These are phyloP conservation scores for Aspergillus viridinutans DNA, from an alignment of 2,329 filamentous ascomycete genomes.

Conservation along the genomic window DNA sequence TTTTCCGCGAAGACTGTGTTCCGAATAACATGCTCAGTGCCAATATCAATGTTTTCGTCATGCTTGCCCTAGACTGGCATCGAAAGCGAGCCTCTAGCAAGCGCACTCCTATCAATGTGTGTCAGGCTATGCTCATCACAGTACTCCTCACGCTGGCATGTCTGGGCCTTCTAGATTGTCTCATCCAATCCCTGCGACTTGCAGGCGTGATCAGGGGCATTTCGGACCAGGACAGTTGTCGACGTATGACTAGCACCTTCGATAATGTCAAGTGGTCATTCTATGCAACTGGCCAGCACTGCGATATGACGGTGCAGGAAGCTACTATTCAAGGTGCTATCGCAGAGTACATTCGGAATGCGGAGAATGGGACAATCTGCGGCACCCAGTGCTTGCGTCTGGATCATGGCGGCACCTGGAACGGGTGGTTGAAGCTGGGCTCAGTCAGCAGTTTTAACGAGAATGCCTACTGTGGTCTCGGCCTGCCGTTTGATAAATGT, in stretches of 20 bases:
- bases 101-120: not conserved
- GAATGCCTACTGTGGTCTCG: not conserved
- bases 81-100: not conserved
- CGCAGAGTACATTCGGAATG: slow-evolving; percentile 1
- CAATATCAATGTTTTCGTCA: not conserved
- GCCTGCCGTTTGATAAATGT: not conserved
- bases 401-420: slow-evolving; percentile 1
- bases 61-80: not conserved
- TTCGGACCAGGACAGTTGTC: not conserved
- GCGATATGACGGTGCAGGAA: not conserved
- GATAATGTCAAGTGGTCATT: not conserved
- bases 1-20: not conserved
- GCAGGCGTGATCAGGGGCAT: not conserved
- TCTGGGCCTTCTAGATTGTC: not conserved
- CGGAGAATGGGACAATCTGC: not conserved
- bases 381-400: slow-evolving; percentile 4
- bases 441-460: not conserved
- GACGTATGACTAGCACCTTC: not conserved
- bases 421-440: slow-evolving; percentile 1
- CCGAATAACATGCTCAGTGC: not conserved
- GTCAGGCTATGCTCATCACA: not conserved
- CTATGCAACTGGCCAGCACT: not conserved
- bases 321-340: not conserved
- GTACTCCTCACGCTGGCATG: not conserved
- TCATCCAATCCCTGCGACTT: not conserved